Base-by-base conservation (phyloP, 2,329 filamentous ascomycete species). In the Mariannaea elegans region DNA sequence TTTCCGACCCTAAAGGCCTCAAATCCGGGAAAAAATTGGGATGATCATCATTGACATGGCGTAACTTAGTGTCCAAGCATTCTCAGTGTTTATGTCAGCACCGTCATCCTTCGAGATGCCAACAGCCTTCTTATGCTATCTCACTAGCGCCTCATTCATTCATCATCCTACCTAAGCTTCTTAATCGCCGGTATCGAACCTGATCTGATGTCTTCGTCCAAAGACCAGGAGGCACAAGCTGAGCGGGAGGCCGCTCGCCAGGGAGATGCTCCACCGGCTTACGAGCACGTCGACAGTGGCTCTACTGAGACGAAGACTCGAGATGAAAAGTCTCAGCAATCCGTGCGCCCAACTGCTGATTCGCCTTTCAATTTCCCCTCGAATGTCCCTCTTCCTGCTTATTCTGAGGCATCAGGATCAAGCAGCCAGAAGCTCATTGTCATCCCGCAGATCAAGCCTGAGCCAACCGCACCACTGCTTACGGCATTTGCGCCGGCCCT, bases 301-400 rank as follows among this genome's bases (percentile, higher is more conserved):
- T 27, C 39, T 10, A 45, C 24, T 27, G 23, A 44, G 4, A 21
- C 27, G 24, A 16, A 19, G 12, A n/a, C 29, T n/a, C 31, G 23
- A 4, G 9, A 24, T 2, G 39, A 47, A 16, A 48, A 31, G n/a
- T 39, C 34, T 4, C 18, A 24, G 24, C 32, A 23, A 7, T 13
- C 23, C 3, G 49, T 31, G 10, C 27, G 59, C 0, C 77, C 76
- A 6, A 77, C 74, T 0, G 65, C 72, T 6, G 71, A 73, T 1
- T 63, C 70, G 2, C 78, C 79, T 1, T 81, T 81, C 65, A 72
- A 77, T 56, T 81, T 81, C 61, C 79, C 79, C 2, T 56, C 71
- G 0, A 69, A 72, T 24, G 58, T 63, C 2, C 53, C 71, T 3
- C 65, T 74, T 0, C 77, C 77, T 0, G 47, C 73, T 1, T 80